Percentiles rank a stretch among this genome's conserved stretches.
Evolutionary conservation across 306 rosid species (phyloP).

Genomic region (Pyrus pyrifolia): DNA sequence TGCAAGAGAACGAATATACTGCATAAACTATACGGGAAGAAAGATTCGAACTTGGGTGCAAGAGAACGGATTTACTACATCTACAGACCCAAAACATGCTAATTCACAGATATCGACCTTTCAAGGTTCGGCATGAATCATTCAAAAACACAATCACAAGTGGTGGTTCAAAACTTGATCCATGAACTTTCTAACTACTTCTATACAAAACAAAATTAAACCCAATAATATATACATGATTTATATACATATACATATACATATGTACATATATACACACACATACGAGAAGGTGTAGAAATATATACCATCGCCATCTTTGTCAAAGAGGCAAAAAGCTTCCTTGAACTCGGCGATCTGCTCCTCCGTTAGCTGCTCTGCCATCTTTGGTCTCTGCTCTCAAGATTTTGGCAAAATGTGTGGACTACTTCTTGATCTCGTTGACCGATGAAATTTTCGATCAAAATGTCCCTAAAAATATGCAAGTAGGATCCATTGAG

Average conservation of each 20-base stretch:
- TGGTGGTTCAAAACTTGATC: neutral
- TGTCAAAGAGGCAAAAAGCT: constrained; percentile 36
- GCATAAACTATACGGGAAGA: no score
- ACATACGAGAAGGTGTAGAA: no score
- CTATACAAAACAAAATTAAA: neutral
- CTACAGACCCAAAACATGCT: neutral
- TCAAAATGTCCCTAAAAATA: neutral
- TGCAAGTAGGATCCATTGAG: neutral
- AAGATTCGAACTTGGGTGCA: no score
- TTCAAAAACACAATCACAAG: neutral
- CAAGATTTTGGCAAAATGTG: neutral
- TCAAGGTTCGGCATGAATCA: neutral
- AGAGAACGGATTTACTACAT: neutral
- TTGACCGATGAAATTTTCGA: neutral
- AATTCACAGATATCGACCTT: neutral
- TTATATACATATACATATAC: no score
- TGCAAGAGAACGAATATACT: neutral
- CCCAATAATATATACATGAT: neutral
- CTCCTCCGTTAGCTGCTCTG: constrained; percentile 31
- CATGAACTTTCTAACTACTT: neutral
- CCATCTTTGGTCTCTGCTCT: neutral
- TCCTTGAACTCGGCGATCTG: constrained; percentile 40
- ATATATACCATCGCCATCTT: constrained; percentile 29
- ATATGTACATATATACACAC: neutral
- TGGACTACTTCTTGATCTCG: neutral